phyloP scores from a whole-genome alignment of 2,329 filamentous ascomycete species.

The Didymellaceae sp. region DNA sequence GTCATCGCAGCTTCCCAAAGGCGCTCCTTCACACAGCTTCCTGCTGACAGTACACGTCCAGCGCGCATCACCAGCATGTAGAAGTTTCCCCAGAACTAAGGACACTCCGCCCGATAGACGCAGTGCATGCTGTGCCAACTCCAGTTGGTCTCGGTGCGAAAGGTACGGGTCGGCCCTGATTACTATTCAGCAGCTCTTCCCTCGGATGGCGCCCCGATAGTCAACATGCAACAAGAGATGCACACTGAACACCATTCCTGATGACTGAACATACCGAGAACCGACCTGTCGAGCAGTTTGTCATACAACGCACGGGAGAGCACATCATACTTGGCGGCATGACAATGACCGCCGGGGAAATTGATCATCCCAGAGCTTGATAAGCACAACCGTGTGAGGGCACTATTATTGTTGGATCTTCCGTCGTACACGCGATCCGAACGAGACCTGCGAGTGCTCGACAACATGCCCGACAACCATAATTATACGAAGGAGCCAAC shows the following conservation, averaged over 20 bases:
- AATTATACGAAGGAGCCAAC: not conserved
- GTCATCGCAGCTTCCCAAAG: too few relatives aligned
- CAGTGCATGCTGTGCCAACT: too few relatives aligned
- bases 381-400: not conserved
- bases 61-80: too few relatives aligned
- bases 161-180: not conserved
- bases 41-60: too few relatives aligned
- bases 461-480: not conserved
- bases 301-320: not conserved
- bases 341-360: not conserved
- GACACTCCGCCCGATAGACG: too few relatives aligned
- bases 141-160: not conserved
- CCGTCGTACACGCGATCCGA: not conserved
- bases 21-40: too few relatives aligned
- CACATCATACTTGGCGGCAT: not conserved
- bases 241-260: not conserved
- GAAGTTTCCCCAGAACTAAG: too few relatives aligned
- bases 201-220: conserved; percentile 4
- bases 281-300: not conserved
- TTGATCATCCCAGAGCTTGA: not conserved
- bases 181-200: conserved; percentile 8
- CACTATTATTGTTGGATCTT: too few relatives aligned
- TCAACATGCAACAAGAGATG: not conserved
- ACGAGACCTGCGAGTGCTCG: not conserved
- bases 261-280: conserved; percentile 13